Evolutionary conservation across 352 stramenopile genomes (phyloP).

Genomic region (Globisporangium acanthophoron): DNA sequence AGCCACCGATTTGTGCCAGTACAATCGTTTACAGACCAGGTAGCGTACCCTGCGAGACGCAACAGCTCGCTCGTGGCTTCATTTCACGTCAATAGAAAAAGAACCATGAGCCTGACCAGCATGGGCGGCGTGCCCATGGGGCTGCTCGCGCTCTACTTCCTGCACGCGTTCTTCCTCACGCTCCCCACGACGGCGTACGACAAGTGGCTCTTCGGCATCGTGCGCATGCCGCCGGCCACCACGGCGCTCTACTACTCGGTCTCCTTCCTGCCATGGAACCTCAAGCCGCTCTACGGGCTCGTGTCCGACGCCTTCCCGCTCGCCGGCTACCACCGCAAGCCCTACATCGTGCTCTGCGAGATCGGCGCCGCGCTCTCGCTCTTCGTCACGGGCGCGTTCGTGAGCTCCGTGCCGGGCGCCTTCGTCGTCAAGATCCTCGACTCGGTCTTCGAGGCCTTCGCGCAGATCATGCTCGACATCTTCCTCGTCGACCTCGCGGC

Average conservation of each 20-base stretch:
- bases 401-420: slow-evolving; percentile 46
- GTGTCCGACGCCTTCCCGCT: slow-evolving; percentile 73
- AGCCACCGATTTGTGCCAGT: background rate
- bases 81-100: background rate
- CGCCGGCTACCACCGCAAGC: slow-evolving; percentile 73
- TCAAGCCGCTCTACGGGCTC: slow-evolving; percentile 79
- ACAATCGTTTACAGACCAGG: too few relatives aligned
- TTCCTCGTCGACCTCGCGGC: slow-evolving; percentile 64
- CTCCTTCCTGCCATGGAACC: slow-evolving; percentile 82
- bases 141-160: slow-evolving; percentile 73
- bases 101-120: background rate
- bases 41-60: too few relatives aligned
- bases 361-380: slow-evolving; percentile 47
- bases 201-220: slow-evolving; percentile 69
- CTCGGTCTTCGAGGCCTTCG: slow-evolving; percentile 66
- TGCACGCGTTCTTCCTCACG: slow-evolving; percentile 69
- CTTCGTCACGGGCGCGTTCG: slow-evolving; percentile 44
- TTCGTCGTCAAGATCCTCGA: slow-evolving; percentile 71
- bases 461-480: slow-evolving; percentile 79
- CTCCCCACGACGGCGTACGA: slow-evolving; percentile 78
- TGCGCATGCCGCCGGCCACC: slow-evolving; percentile 72
- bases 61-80: background rate
- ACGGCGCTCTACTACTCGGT: slow-evolving; percentile 80
- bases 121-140: slow-evolving; percentile 29
- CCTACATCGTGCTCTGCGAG: slow-evolving; percentile 77